Evolutionary conservation across 306 rosid species (phyloP).

Genomic region (Trifolium repens): DNA sequence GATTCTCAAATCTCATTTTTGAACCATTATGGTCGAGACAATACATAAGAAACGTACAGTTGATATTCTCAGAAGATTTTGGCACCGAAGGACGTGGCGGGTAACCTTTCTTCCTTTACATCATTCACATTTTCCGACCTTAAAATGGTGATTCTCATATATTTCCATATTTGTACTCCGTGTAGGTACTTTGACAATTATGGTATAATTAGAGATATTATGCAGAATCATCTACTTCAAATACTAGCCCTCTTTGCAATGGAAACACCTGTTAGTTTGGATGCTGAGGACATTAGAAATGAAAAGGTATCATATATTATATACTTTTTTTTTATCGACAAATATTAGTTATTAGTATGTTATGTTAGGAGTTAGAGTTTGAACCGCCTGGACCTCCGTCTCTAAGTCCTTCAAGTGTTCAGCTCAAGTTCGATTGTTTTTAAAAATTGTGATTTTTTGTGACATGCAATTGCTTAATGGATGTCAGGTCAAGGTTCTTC

Average conservation of each 20-base stretch:
- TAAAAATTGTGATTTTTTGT: not conserved
- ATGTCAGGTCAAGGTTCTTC: conserved; percentile 84
- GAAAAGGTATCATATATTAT: conserved; percentile 67
- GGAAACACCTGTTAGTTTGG: conserved; percentile 97
- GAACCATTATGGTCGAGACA: conserved; percentile 97
- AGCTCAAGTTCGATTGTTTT: conserved; percentile 17
- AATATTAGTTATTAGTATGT: too few relatives aligned
- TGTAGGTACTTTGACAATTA: conserved; percentile 84
- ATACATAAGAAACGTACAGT: conserved; percentile 87
- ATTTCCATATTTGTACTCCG: conserved; percentile 33
- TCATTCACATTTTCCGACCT: conserved; percentile 2
- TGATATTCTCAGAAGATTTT: conserved; percentile 90
- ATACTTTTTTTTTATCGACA: not conserved
- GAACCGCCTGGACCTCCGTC: not conserved
- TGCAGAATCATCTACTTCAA: conserved; percentile 97
- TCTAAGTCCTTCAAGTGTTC: not conserved
- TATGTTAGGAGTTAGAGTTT: not conserved
- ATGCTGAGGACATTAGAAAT: conserved; percentile 92
- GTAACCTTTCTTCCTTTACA: conserved; percentile 53
- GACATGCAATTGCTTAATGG: conserved; percentile 37
- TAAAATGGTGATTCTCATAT: conserved; percentile 26
- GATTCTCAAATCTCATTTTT: conserved; percentile 90
- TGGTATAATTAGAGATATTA: conserved; percentile 90
- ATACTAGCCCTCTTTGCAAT: conserved; percentile 93
- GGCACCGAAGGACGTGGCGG: conserved; percentile 99